Evolutionary conservation across 1,284 basidiomycete species (phyloP).

Genomic region (Tilletiaria anomala): DNA sequence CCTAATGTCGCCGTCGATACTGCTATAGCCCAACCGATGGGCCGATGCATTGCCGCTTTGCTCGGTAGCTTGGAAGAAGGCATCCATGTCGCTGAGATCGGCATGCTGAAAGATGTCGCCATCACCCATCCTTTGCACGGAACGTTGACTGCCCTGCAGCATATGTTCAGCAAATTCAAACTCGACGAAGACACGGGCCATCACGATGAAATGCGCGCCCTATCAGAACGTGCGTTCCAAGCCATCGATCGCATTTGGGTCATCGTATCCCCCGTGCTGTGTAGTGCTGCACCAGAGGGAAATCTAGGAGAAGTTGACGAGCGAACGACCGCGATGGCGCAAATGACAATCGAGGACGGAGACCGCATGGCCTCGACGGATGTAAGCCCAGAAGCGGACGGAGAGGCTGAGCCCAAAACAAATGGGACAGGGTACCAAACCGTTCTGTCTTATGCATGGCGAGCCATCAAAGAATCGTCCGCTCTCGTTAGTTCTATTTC

Average conservation of each 20-base stretch:
- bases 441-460: conserved; percentile 38
- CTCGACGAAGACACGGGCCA: conserved; percentile 4
- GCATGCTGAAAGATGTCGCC: too few species aligned
- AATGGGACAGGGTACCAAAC: conserved; percentile 33
- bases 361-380: too few species aligned
- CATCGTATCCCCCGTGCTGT: conserved; percentile 31
- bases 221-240: conserved; percentile 18
- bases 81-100: too few species aligned
- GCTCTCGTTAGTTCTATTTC: conserved; percentile 37
- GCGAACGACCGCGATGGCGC: conserved; percentile 1
- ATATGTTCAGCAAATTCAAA: conserved; percentile 20
- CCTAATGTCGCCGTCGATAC: too few species aligned
- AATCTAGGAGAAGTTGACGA: conserved; percentile 5
- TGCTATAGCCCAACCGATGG: too few species aligned
- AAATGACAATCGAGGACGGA: conserved; percentile 14
- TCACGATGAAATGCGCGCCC: conserved; percentile 8
- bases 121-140: conserved; percentile 34
- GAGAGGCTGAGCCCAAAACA: conserved; percentile 15
- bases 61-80: too few species aligned
- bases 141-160: conserved; percentile 33
- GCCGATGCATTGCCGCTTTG: too few species aligned
- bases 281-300: conserved; percentile 35
- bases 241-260: conserved; percentile 31
- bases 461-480: conserved; percentile 39
- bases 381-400: conserved; percentile 12